Conservation (phyloP, 148 eudicot genomes). For the Linanthus parryae region DNA sequence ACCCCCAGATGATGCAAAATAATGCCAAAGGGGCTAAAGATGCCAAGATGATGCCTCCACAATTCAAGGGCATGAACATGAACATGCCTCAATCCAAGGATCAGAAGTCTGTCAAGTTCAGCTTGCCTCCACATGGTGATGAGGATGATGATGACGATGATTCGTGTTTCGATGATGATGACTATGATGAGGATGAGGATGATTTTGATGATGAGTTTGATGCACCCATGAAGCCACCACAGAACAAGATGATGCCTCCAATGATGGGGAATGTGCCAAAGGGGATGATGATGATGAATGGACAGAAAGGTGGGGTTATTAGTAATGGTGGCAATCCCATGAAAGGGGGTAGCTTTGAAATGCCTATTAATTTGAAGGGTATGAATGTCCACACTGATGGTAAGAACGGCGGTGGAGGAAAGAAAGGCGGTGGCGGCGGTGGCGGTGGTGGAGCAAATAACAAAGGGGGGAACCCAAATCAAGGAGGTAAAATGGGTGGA, state of each 20-base stretch:
- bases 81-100: conserved; percentile 46
- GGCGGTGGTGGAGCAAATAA: conserved; percentile 7
- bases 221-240: conserved; percentile 24
- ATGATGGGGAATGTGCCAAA: conserved; percentile 19
- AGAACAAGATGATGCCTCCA: conserved; percentile 19
- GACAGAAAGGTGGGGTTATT: conserved; percentile 20
- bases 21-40: conserved; percentile 40
- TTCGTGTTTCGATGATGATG: conserved; percentile 37
- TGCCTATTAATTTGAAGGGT: conserved; percentile 25
- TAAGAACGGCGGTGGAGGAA: conserved; percentile 13
- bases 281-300: conserved; percentile 14
- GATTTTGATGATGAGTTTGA: conserved; percentile 33
- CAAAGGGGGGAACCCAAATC: conserved; percentile 7
- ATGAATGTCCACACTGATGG: conserved; percentile 15
- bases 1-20: conserved; percentile 33
- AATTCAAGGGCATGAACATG: conserved; percentile 21
- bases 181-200: conserved; percentile 38
- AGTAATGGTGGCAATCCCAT: conserved; percentile 32
- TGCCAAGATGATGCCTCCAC: conserved; percentile 1
- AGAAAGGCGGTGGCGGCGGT: conserved; percentile 5
- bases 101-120: conserved; percentile 58
- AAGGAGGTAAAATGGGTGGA: conserved; percentile 24
- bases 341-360: conserved; percentile 27
- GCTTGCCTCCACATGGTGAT: conserved; percentile 37
- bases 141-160: conserved; percentile 31